phyloP scores from a whole-genome alignment of 139 green algal genomes.

The Gonium pectorale region DNA sequence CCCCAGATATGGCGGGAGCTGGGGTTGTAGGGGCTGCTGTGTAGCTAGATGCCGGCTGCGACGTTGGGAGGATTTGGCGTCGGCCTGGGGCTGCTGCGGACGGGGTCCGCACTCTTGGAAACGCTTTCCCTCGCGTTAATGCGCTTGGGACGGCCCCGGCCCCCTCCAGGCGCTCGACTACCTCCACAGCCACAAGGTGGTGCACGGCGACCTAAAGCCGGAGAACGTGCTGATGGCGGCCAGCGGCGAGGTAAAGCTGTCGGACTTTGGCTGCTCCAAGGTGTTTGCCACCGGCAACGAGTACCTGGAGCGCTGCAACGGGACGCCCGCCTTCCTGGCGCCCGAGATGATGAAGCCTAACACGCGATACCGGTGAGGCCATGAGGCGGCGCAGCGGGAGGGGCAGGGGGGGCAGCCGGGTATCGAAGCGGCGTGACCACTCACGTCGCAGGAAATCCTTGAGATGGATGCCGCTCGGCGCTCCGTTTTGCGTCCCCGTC shows the following conservation, averaged over 20 bases:
- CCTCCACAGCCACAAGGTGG: constrained; percentile 82
- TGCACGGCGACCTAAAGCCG: constrained; percentile 91
- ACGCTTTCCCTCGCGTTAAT: no score
- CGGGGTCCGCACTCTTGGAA: no score
- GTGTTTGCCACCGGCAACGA: constrained; percentile 77
- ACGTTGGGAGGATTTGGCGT: no score
- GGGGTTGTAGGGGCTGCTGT: not conserved
- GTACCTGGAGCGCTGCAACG: constrained; percentile 73
- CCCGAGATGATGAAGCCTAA: constrained; percentile 74
- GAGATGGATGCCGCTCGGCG: no score
- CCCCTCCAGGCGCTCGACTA: constrained; percentile 85
- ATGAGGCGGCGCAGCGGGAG: no score
- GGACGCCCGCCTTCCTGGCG: constrained; percentile 83
- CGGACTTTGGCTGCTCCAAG: constrained; percentile 89
- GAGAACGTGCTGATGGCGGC: constrained; percentile 87
- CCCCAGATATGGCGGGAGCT: not conserved
- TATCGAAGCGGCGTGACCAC: no score
- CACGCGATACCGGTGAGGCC: constrained; percentile 34
- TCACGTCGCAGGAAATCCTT: no score
- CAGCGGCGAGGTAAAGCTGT: constrained; percentile 73
- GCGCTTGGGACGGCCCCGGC: no score
- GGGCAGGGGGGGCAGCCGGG: no score
- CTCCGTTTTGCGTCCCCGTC: no score
- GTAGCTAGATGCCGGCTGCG: not conserved
- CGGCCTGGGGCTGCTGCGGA: no score